Conservation (phyloP, 2,329 filamentous ascomycete species). For the Penicillium hesseltinei region DNA sequence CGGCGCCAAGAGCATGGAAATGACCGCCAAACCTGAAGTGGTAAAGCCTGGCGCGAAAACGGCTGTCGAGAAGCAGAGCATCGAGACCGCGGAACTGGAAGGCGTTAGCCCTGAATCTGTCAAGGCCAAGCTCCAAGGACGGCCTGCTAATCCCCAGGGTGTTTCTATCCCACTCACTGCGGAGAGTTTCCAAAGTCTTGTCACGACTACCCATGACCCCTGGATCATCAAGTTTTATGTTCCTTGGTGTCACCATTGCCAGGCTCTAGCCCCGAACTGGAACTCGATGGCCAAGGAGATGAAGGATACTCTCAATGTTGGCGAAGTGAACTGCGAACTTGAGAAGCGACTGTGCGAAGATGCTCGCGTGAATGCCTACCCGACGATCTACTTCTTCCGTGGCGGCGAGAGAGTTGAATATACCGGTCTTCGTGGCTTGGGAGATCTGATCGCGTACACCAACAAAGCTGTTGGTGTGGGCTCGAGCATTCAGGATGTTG, state of each 20-base stretch:
- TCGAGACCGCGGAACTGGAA: conserved; percentile 30
- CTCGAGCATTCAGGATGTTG: conserved; percentile 75
- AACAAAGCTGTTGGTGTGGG: conserved; percentile 80
- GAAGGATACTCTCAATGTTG: conserved; percentile 84
- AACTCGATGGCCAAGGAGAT: conserved; percentile 85
- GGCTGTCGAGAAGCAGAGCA: conserved; percentile 35
- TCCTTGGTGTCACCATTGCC: conserved; percentile 95
- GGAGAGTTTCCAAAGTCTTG: conserved; percentile 79
- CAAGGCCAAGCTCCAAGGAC: conserved; percentile 52
- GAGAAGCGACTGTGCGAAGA: conserved; percentile 91
- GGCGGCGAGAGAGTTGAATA: conserved; percentile 92
- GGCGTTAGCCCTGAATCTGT: conserved; percentile 42
- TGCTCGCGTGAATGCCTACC: conserved; percentile 73
- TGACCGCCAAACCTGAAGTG: conserved; percentile 38
- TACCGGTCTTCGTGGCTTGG: conserved; percentile 82
- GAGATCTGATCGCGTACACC: conserved; percentile 83
- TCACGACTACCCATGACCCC: conserved; percentile 82
- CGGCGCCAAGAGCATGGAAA: conserved; percentile 57
- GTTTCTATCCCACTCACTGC: conserved; percentile 72
- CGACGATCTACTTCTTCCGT: conserved; percentile 89
- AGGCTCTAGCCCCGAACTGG: conserved; percentile 89
- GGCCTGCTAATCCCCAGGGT: conserved; percentile 71
- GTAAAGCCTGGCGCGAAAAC: conserved; percentile 43
- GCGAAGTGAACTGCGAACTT: conserved; percentile 91
- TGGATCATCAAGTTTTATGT: conserved; percentile 99